phyloP scores from a whole-genome alignment of 306 rosid species.

The Sicyos edulis region DNA sequence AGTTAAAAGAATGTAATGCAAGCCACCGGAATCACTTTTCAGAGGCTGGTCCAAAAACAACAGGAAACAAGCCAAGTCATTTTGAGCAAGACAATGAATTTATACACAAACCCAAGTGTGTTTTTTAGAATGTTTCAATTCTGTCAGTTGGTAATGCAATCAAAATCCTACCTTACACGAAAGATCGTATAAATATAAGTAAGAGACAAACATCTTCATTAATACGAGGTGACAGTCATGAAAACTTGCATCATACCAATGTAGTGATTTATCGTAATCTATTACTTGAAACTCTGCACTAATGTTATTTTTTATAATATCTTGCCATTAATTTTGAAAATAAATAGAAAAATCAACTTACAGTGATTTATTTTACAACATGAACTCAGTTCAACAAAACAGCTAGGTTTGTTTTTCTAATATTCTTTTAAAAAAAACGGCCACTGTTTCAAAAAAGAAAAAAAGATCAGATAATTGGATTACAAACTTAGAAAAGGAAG shows the following conservation, averaged over 20 bases:
- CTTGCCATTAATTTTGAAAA: background rate
- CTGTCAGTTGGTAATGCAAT: no score
- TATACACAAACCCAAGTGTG: background rate
- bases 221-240: no score
- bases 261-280: background rate
- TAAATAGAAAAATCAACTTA: background rate
- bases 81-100: background rate
- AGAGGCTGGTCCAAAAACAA: background rate
- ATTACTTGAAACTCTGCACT: background rate
- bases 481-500: background rate
- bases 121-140: background rate
- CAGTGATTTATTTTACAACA: background rate
- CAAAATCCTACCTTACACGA: no score
- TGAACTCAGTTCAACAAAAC: background rate
- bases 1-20: background rate
- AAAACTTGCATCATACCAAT: no score
- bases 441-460: background rate
- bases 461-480: background rate
- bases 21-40: background rate
- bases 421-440: background rate
- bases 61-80: background rate
- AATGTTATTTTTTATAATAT: background rate
- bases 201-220: no score
- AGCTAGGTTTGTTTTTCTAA: background rate
- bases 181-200: no score